A percentile compares a stretch with the other conserved stretches of the same genome.
Evolutionary conservation across 495 filamentous ascomycete species (phyloP).

Genomic region (Neohortaea acidophila): DNA sequence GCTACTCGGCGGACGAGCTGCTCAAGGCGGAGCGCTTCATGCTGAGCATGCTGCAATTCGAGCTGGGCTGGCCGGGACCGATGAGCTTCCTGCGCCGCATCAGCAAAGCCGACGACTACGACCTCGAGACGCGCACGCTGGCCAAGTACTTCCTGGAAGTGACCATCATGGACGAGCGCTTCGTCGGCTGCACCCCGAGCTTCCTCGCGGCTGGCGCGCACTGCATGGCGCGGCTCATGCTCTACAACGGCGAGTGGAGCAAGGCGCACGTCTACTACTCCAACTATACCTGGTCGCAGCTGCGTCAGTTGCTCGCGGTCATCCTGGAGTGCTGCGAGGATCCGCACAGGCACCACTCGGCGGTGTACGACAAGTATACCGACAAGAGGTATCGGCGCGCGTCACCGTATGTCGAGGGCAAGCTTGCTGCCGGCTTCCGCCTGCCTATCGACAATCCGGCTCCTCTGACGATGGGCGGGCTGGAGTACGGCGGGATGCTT

Average conservation of each 20-base stretch:
- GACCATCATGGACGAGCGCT: conserved; percentile 95
- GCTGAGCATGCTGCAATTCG: conserved; percentile 86
- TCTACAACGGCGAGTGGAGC: conserved; percentile 81
- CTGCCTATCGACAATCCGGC: conserved; percentile 18
- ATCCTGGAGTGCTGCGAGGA: conserved; percentile 79
- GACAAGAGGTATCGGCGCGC: conserved; percentile 69
- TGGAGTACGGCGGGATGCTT: too few relatives aligned
- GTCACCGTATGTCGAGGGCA: conserved; percentile 59
- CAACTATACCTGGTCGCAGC: conserved; percentile 73
- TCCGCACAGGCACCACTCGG: conserved; percentile 62
- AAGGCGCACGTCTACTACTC: conserved; percentile 78
- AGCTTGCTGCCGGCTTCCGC: conserved; percentile 43
- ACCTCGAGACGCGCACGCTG: conserved; percentile 84
- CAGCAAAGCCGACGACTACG: conserved; percentile 98
- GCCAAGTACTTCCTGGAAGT: conserved; percentile 97
- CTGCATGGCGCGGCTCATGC: conserved; percentile 75
- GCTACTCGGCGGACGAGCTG: conserved; percentile 79
- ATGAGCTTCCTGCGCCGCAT: conserved; percentile 95
- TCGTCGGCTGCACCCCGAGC: conserved; percentile 79
- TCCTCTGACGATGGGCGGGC: too few relatives aligned
- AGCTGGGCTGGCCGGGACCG: conserved; percentile 90
- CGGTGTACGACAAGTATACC: conserved; percentile 83
- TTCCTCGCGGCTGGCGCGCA: conserved; percentile 85
- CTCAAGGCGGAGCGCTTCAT: conserved; percentile 97
- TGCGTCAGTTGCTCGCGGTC: conserved; percentile 57